Percentiles rank a stretch among this genome's conserved stretches.
phyloP scores from a whole-genome alignment of 305 asterid species.

The Fraxinus xanthoxyloides region DNA sequence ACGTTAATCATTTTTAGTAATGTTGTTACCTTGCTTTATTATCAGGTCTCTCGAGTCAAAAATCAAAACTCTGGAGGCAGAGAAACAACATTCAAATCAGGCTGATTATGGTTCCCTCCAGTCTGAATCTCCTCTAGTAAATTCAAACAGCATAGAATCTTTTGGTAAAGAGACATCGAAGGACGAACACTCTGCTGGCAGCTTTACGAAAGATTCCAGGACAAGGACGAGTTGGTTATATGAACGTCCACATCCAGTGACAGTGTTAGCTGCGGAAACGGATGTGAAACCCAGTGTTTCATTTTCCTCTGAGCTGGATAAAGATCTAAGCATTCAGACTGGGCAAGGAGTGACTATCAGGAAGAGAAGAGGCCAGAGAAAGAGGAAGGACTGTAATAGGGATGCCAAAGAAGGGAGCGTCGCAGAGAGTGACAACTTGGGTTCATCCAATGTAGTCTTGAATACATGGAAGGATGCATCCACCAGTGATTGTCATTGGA shows the following conservation, averaged over 20 bases:
- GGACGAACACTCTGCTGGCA: slow-evolving; percentile 64
- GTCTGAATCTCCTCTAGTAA: slow-evolving; percentile 45
- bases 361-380: slow-evolving; percentile 73
- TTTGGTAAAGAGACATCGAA: slow-evolving; percentile 51
- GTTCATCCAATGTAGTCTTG: slow-evolving; percentile 42
- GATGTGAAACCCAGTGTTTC: slow-evolving; percentile 39
- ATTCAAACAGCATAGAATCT: slow-evolving; percentile 53
- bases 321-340: slow-evolving; percentile 21
- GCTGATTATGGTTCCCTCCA: slow-evolving; percentile 33
- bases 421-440: slow-evolving; percentile 57
- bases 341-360: slow-evolving; percentile 45
- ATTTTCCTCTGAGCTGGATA: slow-evolving; percentile 38
- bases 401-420: slow-evolving; percentile 56
- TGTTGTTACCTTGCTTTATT: background rate
- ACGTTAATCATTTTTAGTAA: background rate
- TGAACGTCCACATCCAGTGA: slow-evolving; percentile 34
- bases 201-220: slow-evolving; percentile 59
- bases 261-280: slow-evolving; percentile 19
- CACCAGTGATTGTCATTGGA: slow-evolving; percentile 32
- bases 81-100: slow-evolving; percentile 37
- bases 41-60: slow-evolving; percentile 73
- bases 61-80: slow-evolving; percentile 53
- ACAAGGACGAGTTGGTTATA: slow-evolving; percentile 38
- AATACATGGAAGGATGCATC: slow-evolving; percentile 46
- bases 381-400: slow-evolving; percentile 51